phyloP scores from a whole-genome alignment of 495 filamentous ascomycete species.

The Neurospora sp. region DNA sequence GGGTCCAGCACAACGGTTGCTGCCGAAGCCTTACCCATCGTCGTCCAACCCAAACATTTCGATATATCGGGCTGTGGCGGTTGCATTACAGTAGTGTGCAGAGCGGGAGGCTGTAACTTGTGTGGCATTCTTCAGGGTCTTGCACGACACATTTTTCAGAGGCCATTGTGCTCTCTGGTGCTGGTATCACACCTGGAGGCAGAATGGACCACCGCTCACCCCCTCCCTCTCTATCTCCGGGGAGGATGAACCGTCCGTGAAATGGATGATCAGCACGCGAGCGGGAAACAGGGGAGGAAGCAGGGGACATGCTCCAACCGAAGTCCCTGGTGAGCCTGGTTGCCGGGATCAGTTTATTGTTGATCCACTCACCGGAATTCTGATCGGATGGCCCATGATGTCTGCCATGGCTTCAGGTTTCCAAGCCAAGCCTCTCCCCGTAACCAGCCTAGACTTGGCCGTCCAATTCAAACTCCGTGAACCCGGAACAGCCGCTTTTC shows the following conservation, averaged over 20 bases:
- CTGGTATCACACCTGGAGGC: neutral
- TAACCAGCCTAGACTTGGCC: neutral
- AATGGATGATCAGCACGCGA: neutral
- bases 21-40: neutral
- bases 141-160: neutral
- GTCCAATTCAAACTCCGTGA: neutral
- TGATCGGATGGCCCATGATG: neutral
- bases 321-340: neutral
- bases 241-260: neutral
- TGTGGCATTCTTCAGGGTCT: neutral
- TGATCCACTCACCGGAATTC: neutral
- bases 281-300: neutral
- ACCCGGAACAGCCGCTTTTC: neutral
- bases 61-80: neutral
- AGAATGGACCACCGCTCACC: neutral
- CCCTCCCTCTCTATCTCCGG: neutral
- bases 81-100: neutral
- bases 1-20: neutral
- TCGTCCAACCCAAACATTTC: neutral
- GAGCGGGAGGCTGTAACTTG: neutral
- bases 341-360: neutral
- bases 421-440: neutral
- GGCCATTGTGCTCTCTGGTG: neutral
- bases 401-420: neutral
- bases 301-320: neutral